Percentiles rank a stretch among this genome's conserved stretches.
These are phyloP conservation scores for Linum trigynum DNA, from an alignment of 345 rosid species.

Conservation along the genomic window DNA sequence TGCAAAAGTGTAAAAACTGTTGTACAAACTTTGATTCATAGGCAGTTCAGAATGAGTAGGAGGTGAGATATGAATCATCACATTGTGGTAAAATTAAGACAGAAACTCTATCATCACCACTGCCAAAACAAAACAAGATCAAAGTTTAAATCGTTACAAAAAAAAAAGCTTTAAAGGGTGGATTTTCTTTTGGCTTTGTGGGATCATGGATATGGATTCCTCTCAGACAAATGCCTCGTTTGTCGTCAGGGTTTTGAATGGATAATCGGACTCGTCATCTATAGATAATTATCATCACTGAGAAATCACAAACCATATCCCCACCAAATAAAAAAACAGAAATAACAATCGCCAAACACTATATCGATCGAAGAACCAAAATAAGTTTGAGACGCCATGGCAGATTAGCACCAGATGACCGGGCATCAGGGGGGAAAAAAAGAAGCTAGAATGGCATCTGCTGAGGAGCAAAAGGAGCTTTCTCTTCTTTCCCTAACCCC, in stretches of 20 bases:
- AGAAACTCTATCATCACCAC: conserved; percentile 31
- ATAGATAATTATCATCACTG: conserved; percentile 37
- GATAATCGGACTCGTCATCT: conserved; percentile 58
- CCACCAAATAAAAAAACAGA: neutral
- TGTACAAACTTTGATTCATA: neutral
- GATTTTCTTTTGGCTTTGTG: neutral
- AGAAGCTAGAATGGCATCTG: neutral
- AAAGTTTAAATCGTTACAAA: neutral
- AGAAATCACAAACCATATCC: conserved; percentile 16
- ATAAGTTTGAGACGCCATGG: neutral
- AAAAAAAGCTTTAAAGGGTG: neutral
- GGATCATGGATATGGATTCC: conserved; percentile 9
- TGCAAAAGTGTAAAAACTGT: neutral
- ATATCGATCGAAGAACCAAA: neutral
- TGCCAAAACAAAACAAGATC: conserved; percentile 6
- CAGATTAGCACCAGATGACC: neutral
- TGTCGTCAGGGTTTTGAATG: conserved; percentile 42
- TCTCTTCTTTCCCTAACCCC: too few relatives aligned
- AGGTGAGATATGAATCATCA: conserved; percentile 28
- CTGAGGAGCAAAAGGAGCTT: too few relatives aligned
- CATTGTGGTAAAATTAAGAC: conserved; percentile 20
- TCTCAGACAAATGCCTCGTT: conserved; percentile 70
- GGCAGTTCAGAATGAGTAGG: conserved; percentile 58
- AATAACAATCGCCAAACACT: neutral
- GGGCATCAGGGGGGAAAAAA: neutral